These are phyloP conservation scores for Neonectria punicea DNA, from an alignment of 2,329 filamentous ascomycete species.

Conservation along the genomic window DNA sequence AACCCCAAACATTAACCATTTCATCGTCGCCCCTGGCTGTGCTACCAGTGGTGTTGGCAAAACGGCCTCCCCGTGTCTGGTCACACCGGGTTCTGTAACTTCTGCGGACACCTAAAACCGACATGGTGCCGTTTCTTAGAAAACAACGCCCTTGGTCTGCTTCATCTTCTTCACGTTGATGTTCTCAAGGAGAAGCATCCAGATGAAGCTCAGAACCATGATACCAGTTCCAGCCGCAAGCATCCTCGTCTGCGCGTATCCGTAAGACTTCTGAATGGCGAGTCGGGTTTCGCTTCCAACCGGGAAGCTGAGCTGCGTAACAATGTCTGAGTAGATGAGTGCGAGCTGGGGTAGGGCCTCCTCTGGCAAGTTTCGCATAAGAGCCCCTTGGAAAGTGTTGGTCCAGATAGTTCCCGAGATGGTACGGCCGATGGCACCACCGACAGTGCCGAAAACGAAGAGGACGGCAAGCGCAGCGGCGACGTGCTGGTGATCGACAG, in stretches of 20 bases:
- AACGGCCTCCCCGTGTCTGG: neutral
- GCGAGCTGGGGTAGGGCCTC: constrained; percentile 47
- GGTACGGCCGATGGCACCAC: constrained; percentile 57
- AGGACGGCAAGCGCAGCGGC: constrained; percentile 60
- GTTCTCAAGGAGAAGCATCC: constrained; percentile 46
- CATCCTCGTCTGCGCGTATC: constrained; percentile 56
- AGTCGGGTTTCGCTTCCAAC: constrained; percentile 52
- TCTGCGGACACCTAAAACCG: neutral
- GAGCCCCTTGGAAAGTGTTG: constrained; percentile 50
- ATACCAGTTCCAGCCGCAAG: constrained; percentile 49
- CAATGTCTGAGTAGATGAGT: constrained; percentile 54
- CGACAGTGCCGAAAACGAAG: constrained; percentile 56
- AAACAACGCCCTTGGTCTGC: constrained; percentile 46
- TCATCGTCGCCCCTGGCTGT: neutral
- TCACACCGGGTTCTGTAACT: neutral
- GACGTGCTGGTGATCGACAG: constrained; percentile 64
- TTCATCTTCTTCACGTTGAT: constrained; percentile 44
- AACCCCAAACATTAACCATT: neutral
- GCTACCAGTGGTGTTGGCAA: neutral
- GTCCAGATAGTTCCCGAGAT: constrained; percentile 57
- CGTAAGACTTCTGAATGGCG: constrained; percentile 60
- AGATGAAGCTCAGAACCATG: constrained; percentile 41
- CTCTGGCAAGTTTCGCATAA: constrained; percentile 53
- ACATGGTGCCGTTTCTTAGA: constrained; percentile 28
- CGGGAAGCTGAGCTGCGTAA: constrained; percentile 51